phyloP scores from a whole-genome alignment of 179 eudicot species.

The Silene coronaria region DNA sequence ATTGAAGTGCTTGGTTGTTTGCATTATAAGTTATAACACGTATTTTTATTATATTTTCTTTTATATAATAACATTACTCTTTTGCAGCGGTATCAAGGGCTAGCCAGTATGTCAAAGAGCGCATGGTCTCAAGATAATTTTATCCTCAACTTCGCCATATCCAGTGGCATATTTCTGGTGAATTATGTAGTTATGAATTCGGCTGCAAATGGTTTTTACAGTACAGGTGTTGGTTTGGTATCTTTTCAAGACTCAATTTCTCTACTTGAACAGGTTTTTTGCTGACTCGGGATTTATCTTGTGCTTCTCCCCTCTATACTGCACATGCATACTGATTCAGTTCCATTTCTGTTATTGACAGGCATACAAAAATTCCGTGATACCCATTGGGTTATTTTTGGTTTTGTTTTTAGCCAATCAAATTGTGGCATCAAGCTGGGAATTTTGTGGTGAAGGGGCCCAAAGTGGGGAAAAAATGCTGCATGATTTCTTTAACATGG shows the following conservation, averaged over 20 bases:
- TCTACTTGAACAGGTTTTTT: conserved; percentile 70
- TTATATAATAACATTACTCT: conserved; percentile 4
- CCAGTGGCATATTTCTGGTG: conserved; percentile 75
- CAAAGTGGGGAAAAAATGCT: conserved; percentile 62
- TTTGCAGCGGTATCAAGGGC: conserved; percentile 58
- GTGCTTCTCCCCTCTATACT: background rate
- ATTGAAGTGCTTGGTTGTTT: background rate
- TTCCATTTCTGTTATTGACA: conserved; percentile 26
- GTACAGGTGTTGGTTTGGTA: conserved; percentile 60
- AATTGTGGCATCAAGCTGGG: conserved; percentile 64
- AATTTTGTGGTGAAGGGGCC: conserved; percentile 58
- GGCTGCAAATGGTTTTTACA: conserved; percentile 67
- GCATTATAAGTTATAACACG: background rate
- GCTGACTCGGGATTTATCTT: conserved; percentile 6
- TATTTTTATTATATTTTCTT: background rate
- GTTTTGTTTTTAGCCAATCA: conserved; percentile 58
- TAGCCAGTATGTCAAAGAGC: conserved; percentile 37
- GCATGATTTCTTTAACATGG: conserved; percentile 55
- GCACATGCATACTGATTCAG: background rate
- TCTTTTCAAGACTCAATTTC: conserved; percentile 78
- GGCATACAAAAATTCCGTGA: conserved; percentile 55
- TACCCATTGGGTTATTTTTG: conserved; percentile 51
- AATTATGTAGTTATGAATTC: conserved; percentile 68
- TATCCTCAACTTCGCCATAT: conserved; percentile 54
- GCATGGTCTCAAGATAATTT: conserved; percentile 58